Evolutionary conservation across 1,284 basidiomycete species (phyloP), one percentile per base, ranked within the genome.

Genomic region (Porodaedalea pini): DNA sequence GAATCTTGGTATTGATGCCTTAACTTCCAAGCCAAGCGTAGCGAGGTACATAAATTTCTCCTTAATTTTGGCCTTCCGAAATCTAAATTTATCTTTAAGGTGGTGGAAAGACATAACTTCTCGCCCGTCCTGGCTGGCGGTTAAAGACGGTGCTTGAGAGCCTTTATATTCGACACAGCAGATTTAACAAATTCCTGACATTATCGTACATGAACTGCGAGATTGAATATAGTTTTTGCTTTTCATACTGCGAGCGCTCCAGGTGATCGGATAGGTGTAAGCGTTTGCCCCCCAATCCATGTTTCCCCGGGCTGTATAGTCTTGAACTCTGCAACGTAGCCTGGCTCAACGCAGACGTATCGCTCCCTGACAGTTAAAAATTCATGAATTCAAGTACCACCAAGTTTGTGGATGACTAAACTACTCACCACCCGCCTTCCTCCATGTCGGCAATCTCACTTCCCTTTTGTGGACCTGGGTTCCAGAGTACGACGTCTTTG

Each of bases 281-380:
- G 63, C 1, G 80, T 76, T 67, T 94, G 92, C 62, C 84, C 81
- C 1, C 89, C 90, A 34, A 82, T 72, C 86, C 90, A 94, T 41
- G 79, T 81, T 67, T 82, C 73, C 17, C 85, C 86, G 1, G 85
- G 75, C 40, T 76, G 75, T 21, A 93, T 68, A 54, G 69, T 70
- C 13, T 78, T 78, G 66, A 82, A 90, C 10, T 86, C 86, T 45
- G 79, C 72, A 2, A 92, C 92, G 69, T 80, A 80, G 21, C 93
- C 93, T 7, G 93, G 93, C 71, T 96, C 92, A 51, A 94, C 83
- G 63, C 92, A 94, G 36, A 94, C 78, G 66, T 83, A 94, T 57
- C 73, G 79, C 63, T 91, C 82, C 91, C 88, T 93, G 57, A 15
- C 10, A 17, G 21, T 32, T 37, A 58, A 36, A 29, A 49, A 15